Evolutionary conservation across 352 stramenopile species (phyloP).

Genomic region (Blastocystis sp.): DNA sequence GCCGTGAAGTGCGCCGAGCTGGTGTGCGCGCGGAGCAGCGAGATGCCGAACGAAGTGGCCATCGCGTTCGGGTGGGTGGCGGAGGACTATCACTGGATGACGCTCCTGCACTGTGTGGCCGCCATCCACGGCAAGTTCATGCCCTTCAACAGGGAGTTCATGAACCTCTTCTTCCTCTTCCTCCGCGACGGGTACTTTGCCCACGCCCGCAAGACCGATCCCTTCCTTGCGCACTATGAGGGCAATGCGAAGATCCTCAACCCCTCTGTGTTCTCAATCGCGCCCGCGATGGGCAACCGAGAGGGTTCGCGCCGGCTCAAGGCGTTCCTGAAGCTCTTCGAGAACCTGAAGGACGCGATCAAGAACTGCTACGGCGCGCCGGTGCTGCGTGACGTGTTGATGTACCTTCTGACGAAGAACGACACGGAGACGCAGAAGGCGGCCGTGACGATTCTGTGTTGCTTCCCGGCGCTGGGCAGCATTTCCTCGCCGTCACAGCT

Average conservation of each 20-base stretch:
- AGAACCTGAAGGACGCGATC: not conserved
- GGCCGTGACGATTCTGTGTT: not conserved
- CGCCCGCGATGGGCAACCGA: not conserved
- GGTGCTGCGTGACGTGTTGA: not conserved
- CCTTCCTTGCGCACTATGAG: not conserved
- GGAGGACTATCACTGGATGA: slow-evolving; percentile 8
- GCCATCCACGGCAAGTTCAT: not conserved
- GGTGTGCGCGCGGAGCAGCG: not conserved
- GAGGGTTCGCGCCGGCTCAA: not conserved
- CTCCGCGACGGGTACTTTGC: slow-evolving; percentile 49
- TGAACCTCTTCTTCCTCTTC: slow-evolving; percentile 57
- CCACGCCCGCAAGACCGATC: not conserved
- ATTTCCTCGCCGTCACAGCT: not conserved
- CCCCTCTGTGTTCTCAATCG: not conserved
- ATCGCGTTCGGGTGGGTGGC: slow-evolving; percentile 25
- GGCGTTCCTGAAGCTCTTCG: slow-evolving; percentile 23
- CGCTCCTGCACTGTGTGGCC: not conserved
- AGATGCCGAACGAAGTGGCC: not conserved
- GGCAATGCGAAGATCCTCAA: slow-evolving; percentile 18
- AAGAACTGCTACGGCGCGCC: slow-evolving; percentile 8
- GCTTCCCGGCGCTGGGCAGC: not conserved
- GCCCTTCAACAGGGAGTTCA: not conserved
- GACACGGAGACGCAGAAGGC: slow-evolving; percentile 59
- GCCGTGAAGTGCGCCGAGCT: not conserved
- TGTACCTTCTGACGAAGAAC: not conserved